phyloP scores from a whole-genome alignment of 257 asterid genomes.

The Orobanche coerulescens region DNA sequence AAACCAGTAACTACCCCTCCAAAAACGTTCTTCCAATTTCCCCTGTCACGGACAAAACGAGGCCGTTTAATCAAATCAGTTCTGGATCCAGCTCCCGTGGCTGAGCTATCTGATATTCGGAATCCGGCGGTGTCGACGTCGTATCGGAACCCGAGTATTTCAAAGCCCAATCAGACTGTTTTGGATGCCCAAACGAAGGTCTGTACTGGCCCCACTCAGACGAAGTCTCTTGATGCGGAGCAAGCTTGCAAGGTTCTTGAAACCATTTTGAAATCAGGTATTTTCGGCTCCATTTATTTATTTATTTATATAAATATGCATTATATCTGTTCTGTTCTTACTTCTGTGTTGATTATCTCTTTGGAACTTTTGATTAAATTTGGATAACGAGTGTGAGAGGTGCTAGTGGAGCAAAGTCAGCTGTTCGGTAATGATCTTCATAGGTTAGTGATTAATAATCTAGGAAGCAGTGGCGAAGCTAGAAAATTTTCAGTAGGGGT shows the following conservation, averaged over 20 bases:
- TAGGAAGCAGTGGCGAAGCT: no score
- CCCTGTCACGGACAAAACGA: conserved; percentile 23
- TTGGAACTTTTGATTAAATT: neutral
- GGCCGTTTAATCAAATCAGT: conserved; percentile 29
- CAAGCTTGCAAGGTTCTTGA: conserved; percentile 89
- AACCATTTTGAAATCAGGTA: conserved; percentile 76
- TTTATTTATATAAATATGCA: no score
- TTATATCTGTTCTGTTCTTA: neutral
- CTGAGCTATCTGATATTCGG: conserved; percentile 32
- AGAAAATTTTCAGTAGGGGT: no score
- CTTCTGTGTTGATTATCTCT: conserved; percentile 17
- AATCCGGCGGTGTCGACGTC: conserved; percentile 70
- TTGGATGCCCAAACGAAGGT: conserved; percentile 88
- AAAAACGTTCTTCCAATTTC: conserved; percentile 24
- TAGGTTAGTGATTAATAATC: no score
- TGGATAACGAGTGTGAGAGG: conserved; percentile 8
- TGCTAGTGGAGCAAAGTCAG: conserved; percentile 7
- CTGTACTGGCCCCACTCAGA: conserved; percentile 93
- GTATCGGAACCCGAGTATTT: conserved; percentile 47
- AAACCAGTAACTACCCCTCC: conserved; percentile 21
- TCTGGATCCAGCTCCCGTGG: conserved; percentile 34
- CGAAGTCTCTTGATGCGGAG: conserved; percentile 79
- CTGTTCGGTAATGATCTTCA: neutral
- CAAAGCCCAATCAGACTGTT: conserved; percentile 66
- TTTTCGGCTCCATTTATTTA: conserved; percentile 1